These are phyloP conservation scores for Colletotrichum tamarilloi DNA, from an alignment of 2,329 filamentous ascomycete genomes.

Conservation along the genomic window DNA sequence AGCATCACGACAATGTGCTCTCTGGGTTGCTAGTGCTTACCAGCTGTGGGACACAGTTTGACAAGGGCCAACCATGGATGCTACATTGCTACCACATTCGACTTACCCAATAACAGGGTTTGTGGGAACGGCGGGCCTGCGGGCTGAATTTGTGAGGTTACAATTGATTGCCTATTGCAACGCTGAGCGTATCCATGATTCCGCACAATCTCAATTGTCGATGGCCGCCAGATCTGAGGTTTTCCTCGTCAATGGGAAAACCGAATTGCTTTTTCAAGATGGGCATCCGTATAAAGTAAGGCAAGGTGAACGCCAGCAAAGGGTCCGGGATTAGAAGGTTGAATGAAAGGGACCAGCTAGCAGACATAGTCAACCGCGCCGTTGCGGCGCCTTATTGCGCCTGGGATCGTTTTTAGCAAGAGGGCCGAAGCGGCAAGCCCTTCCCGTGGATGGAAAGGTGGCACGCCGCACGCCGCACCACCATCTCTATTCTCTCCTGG, in stretches of 20 bases:
- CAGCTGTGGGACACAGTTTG: background rate
- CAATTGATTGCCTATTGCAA: slow-evolving; percentile 10
- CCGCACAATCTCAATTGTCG: background rate
- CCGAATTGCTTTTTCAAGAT: background rate
- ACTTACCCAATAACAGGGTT: background rate
- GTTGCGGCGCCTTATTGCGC: background rate
- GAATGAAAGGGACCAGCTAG: background rate
- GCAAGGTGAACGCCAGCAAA: background rate
- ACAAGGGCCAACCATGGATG: slow-evolving; percentile 2
- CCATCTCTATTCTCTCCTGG: background rate
- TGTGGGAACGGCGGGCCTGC: background rate
- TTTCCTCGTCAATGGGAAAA: background rate
- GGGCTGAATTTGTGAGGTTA: background rate
- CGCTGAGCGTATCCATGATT: background rate
- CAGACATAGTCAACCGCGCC: background rate
- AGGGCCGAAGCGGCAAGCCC: slow-evolving; percentile 6
- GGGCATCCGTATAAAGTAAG: background rate
- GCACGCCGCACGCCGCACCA: background rate
- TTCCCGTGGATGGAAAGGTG: slow-evolving; percentile 1
- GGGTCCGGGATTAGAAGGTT: background rate
- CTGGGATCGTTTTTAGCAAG: background rate
- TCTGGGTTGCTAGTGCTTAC: slow-evolving; percentile 21
- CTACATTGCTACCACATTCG: background rate
- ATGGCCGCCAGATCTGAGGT: too few relatives aligned
- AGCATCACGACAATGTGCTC: background rate